Conservation (phyloP, 768 basidiomycete genomes). For the Pleurotus sapidus region DNA sequence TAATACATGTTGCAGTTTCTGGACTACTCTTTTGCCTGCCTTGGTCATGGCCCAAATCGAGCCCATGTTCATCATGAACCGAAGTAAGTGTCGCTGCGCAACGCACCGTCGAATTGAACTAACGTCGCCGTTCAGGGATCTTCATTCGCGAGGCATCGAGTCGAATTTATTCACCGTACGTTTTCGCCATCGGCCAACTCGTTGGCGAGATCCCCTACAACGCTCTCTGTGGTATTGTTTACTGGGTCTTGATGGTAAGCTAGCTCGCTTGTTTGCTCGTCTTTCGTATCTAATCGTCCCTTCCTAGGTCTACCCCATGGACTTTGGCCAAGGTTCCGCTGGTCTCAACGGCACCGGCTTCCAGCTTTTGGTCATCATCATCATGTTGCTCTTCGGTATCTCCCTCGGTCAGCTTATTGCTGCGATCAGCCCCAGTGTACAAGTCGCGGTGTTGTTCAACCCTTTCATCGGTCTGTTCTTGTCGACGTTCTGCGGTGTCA, state of each 20-base stretch:
- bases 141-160: slow-evolving; percentile 64
- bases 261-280: too few relatives aligned
- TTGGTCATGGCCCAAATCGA: slow-evolving; percentile 80
- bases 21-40: slow-evolving; percentile 65
- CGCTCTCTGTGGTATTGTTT: slow-evolving; percentile 64
- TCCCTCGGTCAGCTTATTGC: slow-evolving; percentile 74
- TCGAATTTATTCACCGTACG: slow-evolving; percentile 82
- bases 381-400: slow-evolving; percentile 66
- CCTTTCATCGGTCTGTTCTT: slow-evolving; percentile 69
- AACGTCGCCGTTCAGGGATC: slow-evolving; percentile 20
- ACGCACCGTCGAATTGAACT: neutral
- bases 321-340: slow-evolving; percentile 60
- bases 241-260: slow-evolving; percentile 66
- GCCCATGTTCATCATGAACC: slow-evolving; percentile 77
- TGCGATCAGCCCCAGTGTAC: slow-evolving; percentile 72
- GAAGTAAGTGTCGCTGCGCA: slow-evolving; percentile 29
- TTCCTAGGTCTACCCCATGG: slow-evolving; percentile 52
- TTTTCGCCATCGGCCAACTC: slow-evolving; percentile 82
- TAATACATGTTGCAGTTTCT: slow-evolving; percentile 42
- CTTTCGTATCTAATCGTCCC: too few relatives aligned
- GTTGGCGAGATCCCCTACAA: slow-evolving; percentile 80
- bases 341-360: slow-evolving; percentile 67
- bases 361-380: slow-evolving; percentile 65
- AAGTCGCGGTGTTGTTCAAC: slow-evolving; percentile 78
- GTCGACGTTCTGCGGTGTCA: slow-evolving; percentile 77